Conservation (phyloP, 164 flowering plant species). For the Chimonanthus praecox region DNA sequence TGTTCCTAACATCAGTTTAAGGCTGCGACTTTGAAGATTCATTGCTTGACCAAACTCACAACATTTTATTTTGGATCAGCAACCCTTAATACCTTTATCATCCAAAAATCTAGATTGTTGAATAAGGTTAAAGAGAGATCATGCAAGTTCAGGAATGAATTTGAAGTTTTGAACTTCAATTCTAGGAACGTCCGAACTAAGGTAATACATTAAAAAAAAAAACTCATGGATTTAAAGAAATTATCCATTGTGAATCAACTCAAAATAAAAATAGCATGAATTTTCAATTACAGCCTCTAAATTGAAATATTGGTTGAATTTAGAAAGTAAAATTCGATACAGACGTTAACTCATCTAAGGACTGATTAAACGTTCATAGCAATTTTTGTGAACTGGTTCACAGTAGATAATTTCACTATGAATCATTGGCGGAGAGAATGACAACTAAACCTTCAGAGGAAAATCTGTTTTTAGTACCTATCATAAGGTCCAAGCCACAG, state of each 20-base stretch:
- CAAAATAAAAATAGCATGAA: no score
- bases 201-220: no score
- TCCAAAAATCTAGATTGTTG: not conserved
- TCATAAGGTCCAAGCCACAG: not conserved
- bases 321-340: not conserved
- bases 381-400: not conserved
- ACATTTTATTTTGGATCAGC: not conserved
- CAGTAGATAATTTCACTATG: not conserved
- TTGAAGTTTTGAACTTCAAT: not conserved
- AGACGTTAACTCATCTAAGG: not conserved
- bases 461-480: no score
- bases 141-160: not conserved
- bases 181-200: not conserved
- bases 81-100: not conserved
- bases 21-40: not conserved
- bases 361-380: not conserved
- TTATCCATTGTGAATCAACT: not conserved
- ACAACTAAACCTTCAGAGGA: not conserved
- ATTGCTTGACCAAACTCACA: not conserved
- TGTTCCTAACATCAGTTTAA: not conserved
- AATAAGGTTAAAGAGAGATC: not conserved
- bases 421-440: not conserved
- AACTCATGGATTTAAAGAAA: not conserved
- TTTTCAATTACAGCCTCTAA: no score
- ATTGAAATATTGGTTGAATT: not conserved